Conservation (phyloP, 352 stramenopile genomes). For the Phytophthora multivora region DNA sequence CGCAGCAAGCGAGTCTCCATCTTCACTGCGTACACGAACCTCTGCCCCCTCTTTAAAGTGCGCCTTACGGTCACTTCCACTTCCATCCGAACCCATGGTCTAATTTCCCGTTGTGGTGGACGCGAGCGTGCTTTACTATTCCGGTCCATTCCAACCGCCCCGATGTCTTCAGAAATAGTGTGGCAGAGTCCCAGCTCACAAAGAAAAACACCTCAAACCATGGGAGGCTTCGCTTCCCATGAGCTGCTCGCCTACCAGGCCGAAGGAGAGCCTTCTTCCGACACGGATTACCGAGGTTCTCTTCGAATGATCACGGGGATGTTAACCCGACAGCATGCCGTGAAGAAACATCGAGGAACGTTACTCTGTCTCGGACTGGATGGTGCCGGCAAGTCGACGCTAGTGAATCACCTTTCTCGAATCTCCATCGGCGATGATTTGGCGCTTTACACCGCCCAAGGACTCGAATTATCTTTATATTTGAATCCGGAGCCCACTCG, state of each 20-base stretch:
- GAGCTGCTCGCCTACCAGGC: slow-evolving; percentile 27
- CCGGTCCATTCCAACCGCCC: too few species aligned
- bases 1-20: slow-evolving; percentile 22
- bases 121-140: not conserved
- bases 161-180: slow-evolving; percentile 27
- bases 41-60: slow-evolving; percentile 12
- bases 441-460: slow-evolving; percentile 9
- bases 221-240: slow-evolving; percentile 52
- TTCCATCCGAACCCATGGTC: slow-evolving; percentile 23
- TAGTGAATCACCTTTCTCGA: slow-evolving; percentile 48
- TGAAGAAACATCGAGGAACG: slow-evolving; percentile 50
- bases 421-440: slow-evolving; percentile 31
- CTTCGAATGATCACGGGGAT: slow-evolving; percentile 24
- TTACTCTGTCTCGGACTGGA: slow-evolving; percentile 62
- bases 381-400: slow-evolving; percentile 62
- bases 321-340: slow-evolving; percentile 31
- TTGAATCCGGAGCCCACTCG: slow-evolving; percentile 39
- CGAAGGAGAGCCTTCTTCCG: slow-evolving; percentile 8
- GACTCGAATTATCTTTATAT: slow-evolving; percentile 20
- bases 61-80: slow-evolving; percentile 12
- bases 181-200: slow-evolving; percentile 1
- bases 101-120: slow-evolving; percentile 4
- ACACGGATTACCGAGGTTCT: slow-evolving; percentile 26
- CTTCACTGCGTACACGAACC: slow-evolving; percentile 21
- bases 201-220: slow-evolving; percentile 8